Conservation (phyloP, 2,329 filamentous ascomycete genomes). For the Verruconis gallopava region DNA sequence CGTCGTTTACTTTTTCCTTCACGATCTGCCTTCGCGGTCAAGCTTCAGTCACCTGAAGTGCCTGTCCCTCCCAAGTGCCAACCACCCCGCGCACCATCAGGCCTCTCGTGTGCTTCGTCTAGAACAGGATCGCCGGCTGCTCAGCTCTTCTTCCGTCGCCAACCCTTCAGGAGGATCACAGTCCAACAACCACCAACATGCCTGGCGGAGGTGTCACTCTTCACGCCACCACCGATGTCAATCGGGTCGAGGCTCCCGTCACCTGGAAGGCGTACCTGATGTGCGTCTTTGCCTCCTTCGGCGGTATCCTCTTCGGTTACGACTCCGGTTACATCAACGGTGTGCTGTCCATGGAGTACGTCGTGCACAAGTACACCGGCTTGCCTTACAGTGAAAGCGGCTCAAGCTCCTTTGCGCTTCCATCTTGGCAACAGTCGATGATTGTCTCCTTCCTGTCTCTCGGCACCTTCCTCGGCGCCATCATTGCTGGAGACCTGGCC, state of each 20-base stretch:
- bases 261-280: conserved; percentile 33
- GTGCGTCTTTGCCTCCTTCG: conserved; percentile 36
- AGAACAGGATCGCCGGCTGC: too few species aligned
- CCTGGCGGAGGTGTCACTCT: too few species aligned
- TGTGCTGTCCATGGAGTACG: conserved; percentile 33
- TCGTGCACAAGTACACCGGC: conserved; percentile 8
- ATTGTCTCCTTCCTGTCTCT: conserved; percentile 65
- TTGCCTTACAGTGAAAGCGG: conserved; percentile 6
- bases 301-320: conserved; percentile 62
- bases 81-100: too few species aligned
- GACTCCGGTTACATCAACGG: conserved; percentile 66
- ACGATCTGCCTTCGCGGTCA: too few species aligned
- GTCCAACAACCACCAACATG: too few species aligned
- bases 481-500: conserved; percentile 55
- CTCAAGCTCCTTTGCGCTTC: conserved; percentile 1
- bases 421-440: conserved; percentile 36
- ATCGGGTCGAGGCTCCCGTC: conserved; percentile 39
- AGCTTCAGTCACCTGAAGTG: too few species aligned
- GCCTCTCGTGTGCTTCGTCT: too few species aligned
- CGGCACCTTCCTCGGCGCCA: conserved; percentile 63
- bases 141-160: too few species aligned
- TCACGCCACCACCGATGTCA: conserved; percentile 30
- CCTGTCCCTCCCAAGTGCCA: too few species aligned
- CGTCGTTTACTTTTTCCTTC: too few species aligned
- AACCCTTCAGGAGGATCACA: too few species aligned